Evolutionary conservation across 164 flowering plant species (phyloP), one percentile per base, ranked within the genome.

Genomic region (Berberis thunbergii): DNA sequence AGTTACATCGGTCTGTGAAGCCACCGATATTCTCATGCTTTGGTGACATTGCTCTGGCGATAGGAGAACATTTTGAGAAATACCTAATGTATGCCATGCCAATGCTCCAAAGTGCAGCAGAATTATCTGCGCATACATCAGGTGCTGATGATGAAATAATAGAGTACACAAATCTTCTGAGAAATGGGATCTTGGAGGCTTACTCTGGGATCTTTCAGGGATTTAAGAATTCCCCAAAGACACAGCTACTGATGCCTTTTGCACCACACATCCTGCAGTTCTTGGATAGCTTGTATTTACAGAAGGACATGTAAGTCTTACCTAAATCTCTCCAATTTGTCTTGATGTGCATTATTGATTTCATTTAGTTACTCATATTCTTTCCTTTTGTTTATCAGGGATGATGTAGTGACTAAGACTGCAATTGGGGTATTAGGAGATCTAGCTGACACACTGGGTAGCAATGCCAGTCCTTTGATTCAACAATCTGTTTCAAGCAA

Each of bases 391-490:
- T 59, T 67, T n/a, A 10, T 59, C 72, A 88, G 95, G 95, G 91
- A 86, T 71, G 91, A 88, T 67, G 72, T 76, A 69, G 87, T 84
- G 62, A 84, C 77, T 75, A 88, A 88, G 77, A 80, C 91, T 72
- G 91, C 91, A 49, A 79, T 88, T 67, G 91, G 91, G 6, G 86
- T 86, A 38, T 79, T 88, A 41, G 95, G 91, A 55, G 95, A 88
- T 78, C 73, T 88, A 40, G 91, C 89, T 4, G 95, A 88, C 73
- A 88, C 89, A 13, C 78, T 86, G 62, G 89, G 89, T 69, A 74
- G 77, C 69, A 77, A 77, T 71, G 94, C 87, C 9, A 83, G 85
- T 70, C 71, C 86, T 56, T 69, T 88, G 68, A 79, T 88, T 72
- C 86, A 80, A 71, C 83, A 83, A 57, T 86, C 90, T 59, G 71